These are phyloP conservation scores for Tuber brumale DNA, from an alignment of 495 filamentous ascomycete genomes.

Conservation along the genomic window DNA sequence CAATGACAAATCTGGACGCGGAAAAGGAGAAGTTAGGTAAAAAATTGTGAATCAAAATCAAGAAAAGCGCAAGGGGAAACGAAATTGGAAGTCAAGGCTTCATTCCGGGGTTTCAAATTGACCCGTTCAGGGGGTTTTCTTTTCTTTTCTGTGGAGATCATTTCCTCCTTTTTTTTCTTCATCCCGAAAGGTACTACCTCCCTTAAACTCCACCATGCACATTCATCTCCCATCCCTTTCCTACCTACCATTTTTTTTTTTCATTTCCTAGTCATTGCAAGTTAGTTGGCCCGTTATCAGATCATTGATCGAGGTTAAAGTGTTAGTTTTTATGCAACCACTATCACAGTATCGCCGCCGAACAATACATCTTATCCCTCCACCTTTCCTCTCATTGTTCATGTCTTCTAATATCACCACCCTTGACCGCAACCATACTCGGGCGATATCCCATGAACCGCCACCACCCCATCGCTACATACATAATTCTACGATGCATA, in stretches of 20 bases:
- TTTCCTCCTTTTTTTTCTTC: not conserved
- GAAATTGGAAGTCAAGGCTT: not conserved
- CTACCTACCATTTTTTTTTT: not conserved
- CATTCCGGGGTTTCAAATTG: not conserved
- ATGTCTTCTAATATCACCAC: not conserved
- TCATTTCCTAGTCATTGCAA: not conserved
- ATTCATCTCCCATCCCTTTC: not conserved
- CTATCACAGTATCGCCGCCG: not conserved
- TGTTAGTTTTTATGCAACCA: not conserved
- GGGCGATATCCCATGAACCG: not conserved
- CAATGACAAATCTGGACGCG: constrained; percentile 69
- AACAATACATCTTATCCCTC: not conserved
- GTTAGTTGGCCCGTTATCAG: not conserved
- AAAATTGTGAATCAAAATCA: constrained; percentile 35
- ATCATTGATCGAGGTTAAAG: too few relatives aligned
- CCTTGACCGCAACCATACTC: not conserved
- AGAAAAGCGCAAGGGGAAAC: not conserved
- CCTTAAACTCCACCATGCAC: not conserved
- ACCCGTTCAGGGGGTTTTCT: constrained; percentile 5
- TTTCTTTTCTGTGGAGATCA: not conserved
- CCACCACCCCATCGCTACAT: not conserved
- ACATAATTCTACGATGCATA: not conserved
- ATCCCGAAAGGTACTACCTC: not conserved
- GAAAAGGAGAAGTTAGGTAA: constrained; percentile 53
- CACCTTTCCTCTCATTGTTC: not conserved